Base-by-base conservation (phyloP, 139 green algal genomes). In the Chlamydomonas schloesseri region DNA sequence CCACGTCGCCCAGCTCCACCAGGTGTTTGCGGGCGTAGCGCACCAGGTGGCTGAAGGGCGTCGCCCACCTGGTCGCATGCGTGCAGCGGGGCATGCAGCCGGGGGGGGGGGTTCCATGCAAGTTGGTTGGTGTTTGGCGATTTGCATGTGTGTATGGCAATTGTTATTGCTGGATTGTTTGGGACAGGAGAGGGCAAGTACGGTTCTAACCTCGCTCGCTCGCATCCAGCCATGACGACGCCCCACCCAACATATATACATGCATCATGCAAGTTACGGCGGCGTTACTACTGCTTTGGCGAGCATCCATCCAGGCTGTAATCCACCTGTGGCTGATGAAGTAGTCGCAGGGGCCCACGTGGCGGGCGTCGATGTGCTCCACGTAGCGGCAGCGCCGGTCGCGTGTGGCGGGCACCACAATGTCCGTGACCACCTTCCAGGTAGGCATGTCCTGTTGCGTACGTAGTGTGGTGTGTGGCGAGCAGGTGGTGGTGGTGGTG, bases 61-160 rank as follows among this genome's bases (percentile, higher is more conserved):
- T 82, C 23, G 75, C 75, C 75, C 75, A 82, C 36, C 75, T 82
- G n/a, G n/a, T n/a, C n/a, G n/a, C n/a, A n/a, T n/a, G 73, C 26
- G 15, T 33, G 14, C 65, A 6, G 33, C n/a, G 42, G 8, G 8
- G 42, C 42, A 50, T 50, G 55, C 18, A 60, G 6, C 17, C 2
- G 6, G 55, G 55, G 50, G 50, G 50, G 14, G 14, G 14, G 50
- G 11, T 11, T 57, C 11, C 14, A 14, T 57, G 50, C 14, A 57
- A 21, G 50, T 57, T 11, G 11, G 50, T 57, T 21, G 11, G 50
- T 57, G 50, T 57, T 14, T 57, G 11, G 50, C 11, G 50, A 57
- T 57, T n/a, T 57, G 50, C 14, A 57, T 57, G 50, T 57, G 50
- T 57, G 50, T 57, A 57, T 14, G 50, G 11, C 11, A 21, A 11